Evolutionary conservation across 495 filamentous ascomycete species (phyloP), one percentile per base, ranked within the genome.

Genomic region (Neurospora pannonica): DNA sequence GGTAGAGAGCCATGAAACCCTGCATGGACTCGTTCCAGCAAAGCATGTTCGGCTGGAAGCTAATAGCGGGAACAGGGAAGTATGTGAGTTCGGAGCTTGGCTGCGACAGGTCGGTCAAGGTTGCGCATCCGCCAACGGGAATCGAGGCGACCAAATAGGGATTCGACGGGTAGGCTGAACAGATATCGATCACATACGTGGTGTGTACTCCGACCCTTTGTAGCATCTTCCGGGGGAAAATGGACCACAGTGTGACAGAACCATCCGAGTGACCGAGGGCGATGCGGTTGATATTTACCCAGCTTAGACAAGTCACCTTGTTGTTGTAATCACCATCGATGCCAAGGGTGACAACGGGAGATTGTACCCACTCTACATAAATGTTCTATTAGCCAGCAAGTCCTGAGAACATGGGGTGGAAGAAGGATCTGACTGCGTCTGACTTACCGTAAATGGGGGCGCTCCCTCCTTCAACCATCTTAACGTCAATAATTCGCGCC

Each of bases 261-360:
- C 85, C 85, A 70, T 87, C 85, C 0, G 82, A 84, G 77, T 85
- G 83, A 71, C 82, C 85, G 70, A 86, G 78, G 24, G 77, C 82
- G 60, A 87, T 74, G 17, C 85, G 84, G 76, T 87, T 87, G 71
- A 79, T 81, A 72, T 84, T 86, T 5, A 85, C 76, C 85, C 85
- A 87, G 17, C 84, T 80, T 38, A 87, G 81, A 77, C 82, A 84
- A 38, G 84, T 86, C n/a, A 83, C 83, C 28, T 80, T 78, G 70
- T 86, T 75, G 54, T 81, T 81, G 77, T 85, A 78, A 74, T 86
- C 85, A 31, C 77, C 79, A 0, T 76, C 75, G 36, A 83, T 79
- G 36, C 80, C 79, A 36, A 88, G 83, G 19, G 82, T 79, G 0
- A 74, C 81, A 70, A 85, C 77, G n/a, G 85, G 81, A 7, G 78